These are phyloP conservation scores for Trichomonas gallinae DNA, from an alignment of 208 protist genomes.

Conservation along the genomic window DNA sequence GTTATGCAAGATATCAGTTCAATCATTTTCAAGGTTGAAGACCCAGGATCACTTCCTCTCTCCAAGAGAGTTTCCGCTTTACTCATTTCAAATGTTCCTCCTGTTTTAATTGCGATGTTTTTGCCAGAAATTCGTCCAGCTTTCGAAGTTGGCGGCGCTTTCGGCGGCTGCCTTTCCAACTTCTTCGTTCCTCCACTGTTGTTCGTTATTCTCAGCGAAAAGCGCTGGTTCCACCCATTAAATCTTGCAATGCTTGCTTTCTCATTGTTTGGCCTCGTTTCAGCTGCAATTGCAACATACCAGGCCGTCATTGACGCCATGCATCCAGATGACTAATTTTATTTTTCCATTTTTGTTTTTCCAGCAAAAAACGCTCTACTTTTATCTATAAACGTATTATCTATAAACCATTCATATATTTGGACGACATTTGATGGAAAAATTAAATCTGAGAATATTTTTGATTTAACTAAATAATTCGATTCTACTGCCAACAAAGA, in stretches of 20 bases:
- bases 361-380: too few species aligned
- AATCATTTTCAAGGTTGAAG: background rate
- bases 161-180: background rate
- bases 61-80: background rate
- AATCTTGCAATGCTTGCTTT: background rate
- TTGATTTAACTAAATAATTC: too few species aligned
- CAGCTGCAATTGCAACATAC: background rate
- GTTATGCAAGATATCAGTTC: background rate
- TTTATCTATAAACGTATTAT: too few species aligned
- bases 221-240: background rate
- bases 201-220: background rate
- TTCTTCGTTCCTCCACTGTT: background rate
- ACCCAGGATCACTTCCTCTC: background rate
- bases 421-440: too few species aligned
- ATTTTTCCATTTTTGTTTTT: background rate
- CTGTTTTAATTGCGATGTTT: background rate
- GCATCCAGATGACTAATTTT: background rate
- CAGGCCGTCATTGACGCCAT: background rate
- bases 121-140: background rate
- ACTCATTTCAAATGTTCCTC: background rate
- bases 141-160: background rate
- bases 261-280: background rate
- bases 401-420: too few species aligned
- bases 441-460: too few species aligned
- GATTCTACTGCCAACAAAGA: too few species aligned